These are phyloP conservation scores for Paecilomyces niveus DNA, from an alignment of 2,329 filamentous ascomycete species.

Conservation along the genomic window DNA sequence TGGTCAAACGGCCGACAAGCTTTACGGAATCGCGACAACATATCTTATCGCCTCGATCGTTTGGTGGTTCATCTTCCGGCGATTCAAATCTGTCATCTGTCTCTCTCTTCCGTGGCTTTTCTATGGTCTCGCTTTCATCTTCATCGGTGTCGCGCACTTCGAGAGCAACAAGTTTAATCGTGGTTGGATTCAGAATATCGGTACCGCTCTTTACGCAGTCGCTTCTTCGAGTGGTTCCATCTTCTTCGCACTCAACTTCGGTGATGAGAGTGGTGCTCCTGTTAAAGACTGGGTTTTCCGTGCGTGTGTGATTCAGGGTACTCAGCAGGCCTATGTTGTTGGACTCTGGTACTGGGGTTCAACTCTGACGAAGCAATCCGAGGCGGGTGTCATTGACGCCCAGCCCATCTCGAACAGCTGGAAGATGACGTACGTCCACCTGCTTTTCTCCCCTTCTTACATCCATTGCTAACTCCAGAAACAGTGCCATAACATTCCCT, in stretches of 20 bases:
- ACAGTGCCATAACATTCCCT: conserved; percentile 49
- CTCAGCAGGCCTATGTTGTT: conserved; percentile 59
- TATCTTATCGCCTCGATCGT: conserved; percentile 52
- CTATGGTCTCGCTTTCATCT: conserved; percentile 56
- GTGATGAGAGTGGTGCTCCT: conserved; percentile 55
- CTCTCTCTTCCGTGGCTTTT: conserved; percentile 57
- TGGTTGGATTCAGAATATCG: conserved; percentile 54
- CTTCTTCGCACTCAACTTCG: conserved; percentile 62
- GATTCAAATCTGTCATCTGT: conserved; percentile 49
- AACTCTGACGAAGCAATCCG: conserved; percentile 24
- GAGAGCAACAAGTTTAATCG: conserved; percentile 31
- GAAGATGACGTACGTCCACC: conserved; percentile 28
- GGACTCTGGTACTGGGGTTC: conserved; percentile 62
- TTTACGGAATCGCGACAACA: conserved; percentile 55
- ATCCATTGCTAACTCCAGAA: conserved; percentile 18
- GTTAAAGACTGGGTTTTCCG: conserved; percentile 61
- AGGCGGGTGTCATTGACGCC: conserved; percentile 33
- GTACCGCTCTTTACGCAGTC: conserved; percentile 54
- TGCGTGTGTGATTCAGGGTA: conserved; percentile 59
- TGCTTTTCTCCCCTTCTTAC: neutral
- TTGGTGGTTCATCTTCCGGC: conserved; percentile 59
- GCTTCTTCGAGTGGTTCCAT: conserved; percentile 58
- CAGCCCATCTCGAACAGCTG: conserved; percentile 37
- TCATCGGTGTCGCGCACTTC: conserved; percentile 58
- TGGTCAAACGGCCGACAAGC: conserved; percentile 51